Base-by-base conservation (phyloP, 306 rosid genomes). In the Trifolium repens region DNA sequence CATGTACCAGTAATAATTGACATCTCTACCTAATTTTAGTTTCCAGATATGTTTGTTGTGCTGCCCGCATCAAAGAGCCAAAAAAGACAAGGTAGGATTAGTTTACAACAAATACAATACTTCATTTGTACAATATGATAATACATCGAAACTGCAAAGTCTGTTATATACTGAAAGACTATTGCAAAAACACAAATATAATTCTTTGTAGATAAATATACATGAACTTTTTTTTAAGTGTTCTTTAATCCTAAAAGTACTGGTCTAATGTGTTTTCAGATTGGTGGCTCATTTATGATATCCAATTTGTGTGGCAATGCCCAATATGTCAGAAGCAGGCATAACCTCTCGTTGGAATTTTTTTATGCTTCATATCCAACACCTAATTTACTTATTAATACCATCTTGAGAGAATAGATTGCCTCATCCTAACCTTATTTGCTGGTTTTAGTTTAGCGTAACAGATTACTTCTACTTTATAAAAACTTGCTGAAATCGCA, bases 401-500 rank as follows among this genome's bases (percentile, higher is more conserved):
- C 4, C 19, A 55, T 44, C 8, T 69, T 59, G 67, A 68, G 72
- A 64, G 43, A 69, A 27, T 53, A 61, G 59, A 49, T n/a, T 10
- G 10, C 58, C 27, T 30, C 55, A 39, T 79, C 27, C n/a, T 34
- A 8, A 2, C 65, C 15, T 70, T 27, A 15, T 3, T 37, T 9
- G 0, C 10, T 67, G 55, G 9, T 24, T 64, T 42, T 46, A 15
- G 54, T 76, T 62, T 46, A 44, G 32, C 16, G 47, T 22, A 32
- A 60, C 16, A n/a, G 9, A 19, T 68, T 34, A 52, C 66, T 69
- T 62, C 19, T 64, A 26, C 46, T 37, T 73, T 47, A 46, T 9
- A 44, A 7, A 73, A 73, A 67, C 19, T 68, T 50, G 37, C 24
- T 57, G 35, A 19, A 19, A 26, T 62, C 17, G 47, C 30, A 57